Evolutionary conservation across 108 stramenopile genomes (phyloP), one percentile per base, ranked within the genome.

Genomic region (Chaetoceros tenuissimus): DNA sequence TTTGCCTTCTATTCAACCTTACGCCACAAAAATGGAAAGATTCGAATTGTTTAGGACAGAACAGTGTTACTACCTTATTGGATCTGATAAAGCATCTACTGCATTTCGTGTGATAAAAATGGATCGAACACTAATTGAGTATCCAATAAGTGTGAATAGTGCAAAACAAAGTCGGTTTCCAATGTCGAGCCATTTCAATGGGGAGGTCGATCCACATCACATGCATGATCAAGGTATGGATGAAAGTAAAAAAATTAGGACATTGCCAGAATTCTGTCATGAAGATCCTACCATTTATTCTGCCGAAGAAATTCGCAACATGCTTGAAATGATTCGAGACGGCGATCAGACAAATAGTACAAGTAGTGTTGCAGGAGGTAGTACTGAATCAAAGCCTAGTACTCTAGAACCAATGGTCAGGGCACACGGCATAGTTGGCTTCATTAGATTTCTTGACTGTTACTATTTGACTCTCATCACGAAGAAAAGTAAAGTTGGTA

Each of bases 401-500:
- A 84, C 83, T 22, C 73, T 89, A 28, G 80, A 88, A 62, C 91
- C 92, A 18, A 81, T 94, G 55, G 82, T 76, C 47, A 86, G 80
- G 51, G 92, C 86, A 1, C 90, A 90, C 53, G 92, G 92, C 45
- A 84, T 96, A 52, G 81, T 94, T 0, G 96, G 96, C 20, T 93
- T 94, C 58, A 75, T 94, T 30, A 82, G 87, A n/a, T 96, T 96
- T 63, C 64, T 99, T 58, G 94, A 96, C 64, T 96, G 95, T 70
- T 99, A 95, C 75, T 97, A 99, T 67, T 69, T 97, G 49, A 94
- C 89, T n/a, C 62, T 99, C 43, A 95, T 99, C 30, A 97, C 98
- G 29, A 85, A 92, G 55, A 79, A 94, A 40, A 74, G 80, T 46
- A 90, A 97, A 68, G 93, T 95, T n/a, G 98, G 98, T 2, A 83